Conservation (phyloP, 2,329 filamentous ascomycete species). For the Paecilomyces sp. region DNA sequence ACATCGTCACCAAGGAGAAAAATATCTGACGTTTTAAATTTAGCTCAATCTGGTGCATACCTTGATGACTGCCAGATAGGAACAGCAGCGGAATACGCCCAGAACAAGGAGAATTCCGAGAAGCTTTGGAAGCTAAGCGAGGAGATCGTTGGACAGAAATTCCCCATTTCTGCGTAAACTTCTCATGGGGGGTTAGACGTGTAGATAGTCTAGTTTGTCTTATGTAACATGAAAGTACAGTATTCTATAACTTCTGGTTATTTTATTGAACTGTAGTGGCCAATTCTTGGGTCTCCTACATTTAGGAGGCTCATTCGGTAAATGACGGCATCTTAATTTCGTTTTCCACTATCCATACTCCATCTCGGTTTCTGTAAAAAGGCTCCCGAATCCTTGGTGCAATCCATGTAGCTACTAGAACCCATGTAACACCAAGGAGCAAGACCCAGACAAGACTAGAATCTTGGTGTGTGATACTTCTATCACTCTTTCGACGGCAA, state of each 20-base stretch:
- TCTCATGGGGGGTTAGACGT: neutral
- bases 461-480: neutral
- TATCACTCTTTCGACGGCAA: neutral
- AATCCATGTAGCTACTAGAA: neutral
- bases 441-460: neutral
- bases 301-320: no score
- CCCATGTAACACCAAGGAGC: neutral
- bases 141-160: slow-evolving; percentile 29
- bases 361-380: neutral
- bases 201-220: neutral
- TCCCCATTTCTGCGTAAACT: slow-evolving; percentile 4
- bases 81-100: slow-evolving; percentile 23
- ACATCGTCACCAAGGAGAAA: neutral
- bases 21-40: slow-evolving; percentile 9
- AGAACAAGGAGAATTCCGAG: slow-evolving; percentile 25
- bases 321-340: no score
- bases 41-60: slow-evolving; percentile 11
- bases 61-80: slow-evolving; percentile 24
- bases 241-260: no score
- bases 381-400: neutral
- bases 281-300: no score
- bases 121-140: slow-evolving; percentile 33
- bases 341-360: neutral
- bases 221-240: neutral
- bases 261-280: no score